Percentiles rank a stretch among this genome's conserved stretches.
Evolutionary conservation across 2,329 filamentous ascomycete genomes (phyloP).

Genomic region (Aspergillus ochraceus): DNA sequence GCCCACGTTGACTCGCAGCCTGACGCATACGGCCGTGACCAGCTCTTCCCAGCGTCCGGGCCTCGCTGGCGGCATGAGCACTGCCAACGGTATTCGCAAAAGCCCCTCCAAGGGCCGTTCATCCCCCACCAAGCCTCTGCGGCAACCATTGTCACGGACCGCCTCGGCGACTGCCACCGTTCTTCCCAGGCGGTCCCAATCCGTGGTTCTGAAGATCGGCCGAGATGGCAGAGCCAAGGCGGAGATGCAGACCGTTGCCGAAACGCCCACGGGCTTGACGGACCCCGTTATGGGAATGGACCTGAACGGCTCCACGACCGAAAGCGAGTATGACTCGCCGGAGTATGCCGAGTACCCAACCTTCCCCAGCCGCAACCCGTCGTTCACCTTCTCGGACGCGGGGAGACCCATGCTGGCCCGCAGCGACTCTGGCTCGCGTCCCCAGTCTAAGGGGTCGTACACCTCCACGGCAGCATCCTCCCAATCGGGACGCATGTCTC

Average conservation of each 20-base stretch:
- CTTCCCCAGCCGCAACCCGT: constrained; percentile 38
- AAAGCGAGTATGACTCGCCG: constrained; percentile 43
- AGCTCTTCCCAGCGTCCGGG: constrained; percentile 27
- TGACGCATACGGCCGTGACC: constrained; percentile 40
- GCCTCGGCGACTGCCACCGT: constrained; percentile 29
- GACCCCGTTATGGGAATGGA: constrained; percentile 40
- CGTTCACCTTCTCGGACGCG: constrained; percentile 39
- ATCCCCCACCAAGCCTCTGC: constrained; percentile 42
- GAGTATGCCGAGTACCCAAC: constrained; percentile 43
- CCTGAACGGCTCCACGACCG: constrained; percentile 44
- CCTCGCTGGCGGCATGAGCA: constrained; percentile 33
- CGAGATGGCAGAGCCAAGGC: constrained; percentile 50
- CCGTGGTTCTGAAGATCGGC: constrained; percentile 49
- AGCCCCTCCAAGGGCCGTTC: constrained; percentile 44
- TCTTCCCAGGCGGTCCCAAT: constrained; percentile 39
- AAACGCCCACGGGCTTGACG: constrained; percentile 33
- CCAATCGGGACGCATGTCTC: constrained; percentile 42
- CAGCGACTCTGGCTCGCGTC: constrained; percentile 38
- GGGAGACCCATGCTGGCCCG: constrained; percentile 30
- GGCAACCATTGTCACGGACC: constrained; percentile 32
- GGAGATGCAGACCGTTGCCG: constrained; percentile 40
- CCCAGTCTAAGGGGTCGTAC: constrained; percentile 46
- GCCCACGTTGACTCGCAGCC: constrained; percentile 41
- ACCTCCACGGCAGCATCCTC: constrained; percentile 43
- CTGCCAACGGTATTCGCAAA: constrained; percentile 40